A percentile compares a stretch with the other conserved stretches of the same genome.
phyloP scores from a whole-genome alignment of 106 monocot species.

The Dendrobium catenatum region DNA sequence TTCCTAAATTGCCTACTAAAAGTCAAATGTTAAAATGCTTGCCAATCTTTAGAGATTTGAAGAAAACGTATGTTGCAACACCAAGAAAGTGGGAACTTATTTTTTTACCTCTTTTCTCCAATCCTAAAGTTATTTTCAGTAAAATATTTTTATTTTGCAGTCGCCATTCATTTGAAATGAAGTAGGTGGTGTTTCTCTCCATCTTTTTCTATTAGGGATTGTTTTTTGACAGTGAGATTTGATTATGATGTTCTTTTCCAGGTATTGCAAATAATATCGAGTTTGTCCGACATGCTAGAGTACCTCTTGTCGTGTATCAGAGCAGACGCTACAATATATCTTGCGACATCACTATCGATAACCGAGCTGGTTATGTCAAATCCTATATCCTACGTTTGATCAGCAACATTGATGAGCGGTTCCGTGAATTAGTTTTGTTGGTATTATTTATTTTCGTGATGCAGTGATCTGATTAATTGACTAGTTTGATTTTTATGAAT shows the following conservation, averaged over 20 bases:
- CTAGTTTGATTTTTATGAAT: constrained; percentile 9
- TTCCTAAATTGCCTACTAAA: no score
- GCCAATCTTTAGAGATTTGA: no score
- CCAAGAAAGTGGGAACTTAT: neutral
- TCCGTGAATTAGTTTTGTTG: constrained; percentile 88
- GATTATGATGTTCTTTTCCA: constrained; percentile 24
- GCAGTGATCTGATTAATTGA: neutral
- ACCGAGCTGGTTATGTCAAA: constrained; percentile 53
- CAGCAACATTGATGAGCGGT: constrained; percentile 54
- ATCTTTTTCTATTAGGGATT: neutral
- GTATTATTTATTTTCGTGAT: constrained; percentile 21
- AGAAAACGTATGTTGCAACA: neutral
- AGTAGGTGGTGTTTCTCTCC: neutral
- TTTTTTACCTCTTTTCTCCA: neutral
- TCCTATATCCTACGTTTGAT: constrained; percentile 60
- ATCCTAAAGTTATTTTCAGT: neutral
- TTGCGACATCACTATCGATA: constrained; percentile 84
- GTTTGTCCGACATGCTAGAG: constrained; percentile 58
- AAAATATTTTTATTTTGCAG: neutral
- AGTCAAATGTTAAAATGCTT: no score
- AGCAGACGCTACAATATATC: constrained; percentile 50
- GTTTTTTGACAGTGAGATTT: neutral
- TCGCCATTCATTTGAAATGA: neutral
- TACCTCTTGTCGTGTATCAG: constrained; percentile 66
- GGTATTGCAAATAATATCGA: constrained; percentile 35